Base-by-base conservation (phyloP, 2,329 filamentous ascomycete genomes). In the Fusarium coicis region DNA sequence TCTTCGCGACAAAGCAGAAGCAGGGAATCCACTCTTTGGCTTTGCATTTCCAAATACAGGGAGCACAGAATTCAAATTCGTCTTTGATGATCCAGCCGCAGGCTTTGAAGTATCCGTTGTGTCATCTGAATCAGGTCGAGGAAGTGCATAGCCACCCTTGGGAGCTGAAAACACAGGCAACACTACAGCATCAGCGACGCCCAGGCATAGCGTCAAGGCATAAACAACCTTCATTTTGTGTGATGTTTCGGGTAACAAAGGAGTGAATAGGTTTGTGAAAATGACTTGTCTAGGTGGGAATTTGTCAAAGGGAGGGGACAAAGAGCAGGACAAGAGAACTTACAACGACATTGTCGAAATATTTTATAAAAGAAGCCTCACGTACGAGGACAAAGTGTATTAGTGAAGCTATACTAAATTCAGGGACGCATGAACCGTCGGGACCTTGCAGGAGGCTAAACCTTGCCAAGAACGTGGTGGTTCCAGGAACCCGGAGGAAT, bases 381-480 rank as follows among this genome's bases (percentile, higher is more conserved):
- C 42, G 21, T 34, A 21, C 19, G 30, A 42, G 15, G 1, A 12
- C 3, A 15, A 23, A 42, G n/a, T 52, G 21, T 52, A n/a, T 28
- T 37, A 2, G 15, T 23, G n/a, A 46, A 18, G 42, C 52, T 69
- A 54, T 54, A 19, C 66, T 54, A 4, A 37, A 69, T 69, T 46
- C 66, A 70, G 66, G 58, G 23, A 47, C 65, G 30, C 42, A n/a
- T 15, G 36, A 39, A 28, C 28, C 16, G 42, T 30, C 32, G 26
- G 46, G 52, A 44, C 66, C 66, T 69, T 70, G 32, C 66, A 65
- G 40, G 28, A n/a, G 42, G 40, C 66, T 60, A 58, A 50, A 60
- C 21, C 23, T 44, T 43, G 42, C 42, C 39, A 62, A 32, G 32
- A 30, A 55, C 28, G 28, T 52, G 7, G 34, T 23, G 23, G 60